Base-by-base conservation (phyloP, 768 basidiomycete genomes). In the Boletus pseudo-olivaceus region DNA sequence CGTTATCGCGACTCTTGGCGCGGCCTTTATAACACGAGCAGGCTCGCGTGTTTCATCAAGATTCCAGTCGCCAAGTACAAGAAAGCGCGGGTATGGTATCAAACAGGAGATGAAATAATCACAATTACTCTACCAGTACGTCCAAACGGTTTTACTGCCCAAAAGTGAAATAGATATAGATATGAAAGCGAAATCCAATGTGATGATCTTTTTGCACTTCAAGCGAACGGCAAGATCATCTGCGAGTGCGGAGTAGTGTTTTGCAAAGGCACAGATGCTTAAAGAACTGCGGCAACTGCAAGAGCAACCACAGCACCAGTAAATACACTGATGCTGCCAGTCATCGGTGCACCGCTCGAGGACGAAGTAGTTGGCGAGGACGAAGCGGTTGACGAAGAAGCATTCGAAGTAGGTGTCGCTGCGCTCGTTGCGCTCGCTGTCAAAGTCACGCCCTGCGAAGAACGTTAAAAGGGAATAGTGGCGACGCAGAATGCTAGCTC, bases 401-500 rank as follows among this genome's bases (percentile, higher is more conserved):
- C 14, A 15, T 58, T 56, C 0, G 64, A 54, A 17, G 61, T 40
- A 8, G 51, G 6, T 23, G 47, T 20, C 1, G 43, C 7, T 11
- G 67, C 46, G 26, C 70, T 61, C 19, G 67, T 8, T 38, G 37
- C 7, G n/a, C 17, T 3, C 19, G 10, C 9, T 9, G 68, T 76
- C 57, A 85, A 68, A 7, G 79, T 82, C 6, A 85, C 80, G 53
- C 82, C 82, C 83, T 85, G 57, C 15, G 57, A 49, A 42, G 43
- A 44, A 50, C 23, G 17, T 54, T 26, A 47, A 32, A 5, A 29
- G 9, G 17, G 19, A 20, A 29, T 26, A 51, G 26, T 26, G 37
- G 7, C 10, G 26, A 29, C 7, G 19, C 7, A 10, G 12, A 2
- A 27, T 7, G 35, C 7, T 15, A n/a, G 9, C 81, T 52, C 72